Base-by-base conservation (phyloP, 169 alveolate genomes). In the Cyclospora cayetanensis region DNA sequence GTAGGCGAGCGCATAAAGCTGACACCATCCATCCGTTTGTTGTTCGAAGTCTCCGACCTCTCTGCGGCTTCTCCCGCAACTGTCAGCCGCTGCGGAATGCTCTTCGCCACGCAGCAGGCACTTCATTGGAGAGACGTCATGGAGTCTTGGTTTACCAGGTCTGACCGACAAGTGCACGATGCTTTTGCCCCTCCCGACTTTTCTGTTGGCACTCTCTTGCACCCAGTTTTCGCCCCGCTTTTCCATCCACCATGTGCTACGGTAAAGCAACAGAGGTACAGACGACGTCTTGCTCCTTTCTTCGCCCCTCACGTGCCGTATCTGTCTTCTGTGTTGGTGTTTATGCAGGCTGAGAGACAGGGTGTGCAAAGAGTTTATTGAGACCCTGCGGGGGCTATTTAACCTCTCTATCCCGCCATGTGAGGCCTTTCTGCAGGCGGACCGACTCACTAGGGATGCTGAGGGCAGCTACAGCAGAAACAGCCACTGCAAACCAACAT, bases 61-160 rank as follows among this genome's bases (percentile, higher is more conserved):
- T 96, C 96, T 66, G 97, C 97, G 83, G 99, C 99, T 27, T 97
- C 99, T 12, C 99, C 99, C 5, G 99, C 99, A 22, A 98, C 99
- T 3, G 99, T 98, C 46, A 96, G 98, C 29, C 95, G 99, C 90
- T 98, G 99, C 22, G 99, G 99, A 72, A 98, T 97, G 83, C 94
- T 98, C 66, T 98, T 98, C 99, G 99, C 74, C 92, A 27, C 93
- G 90, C 46, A 97, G 96, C 95, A 92, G 93, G 93, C 66, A 4
- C 60, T 39, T 65, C 52, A 39, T 29, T 39, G 92, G 72, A 93
- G 95, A 86, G 84, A 91, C 37, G 96, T 95, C 85, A 97, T 95
- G 87, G 94, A 95, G 55, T 96, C 93, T 53, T 94, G 91, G 77
- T 70, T 96, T 34, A 93, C 79, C 72, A 96, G 92, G 77, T 77